Percentiles rank a stretch among this genome's conserved stretches.
These are phyloP conservation scores for Penicillium cosmopolitanum DNA, from an alignment of 495 filamentous ascomycete species.

Conservation along the genomic window DNA sequence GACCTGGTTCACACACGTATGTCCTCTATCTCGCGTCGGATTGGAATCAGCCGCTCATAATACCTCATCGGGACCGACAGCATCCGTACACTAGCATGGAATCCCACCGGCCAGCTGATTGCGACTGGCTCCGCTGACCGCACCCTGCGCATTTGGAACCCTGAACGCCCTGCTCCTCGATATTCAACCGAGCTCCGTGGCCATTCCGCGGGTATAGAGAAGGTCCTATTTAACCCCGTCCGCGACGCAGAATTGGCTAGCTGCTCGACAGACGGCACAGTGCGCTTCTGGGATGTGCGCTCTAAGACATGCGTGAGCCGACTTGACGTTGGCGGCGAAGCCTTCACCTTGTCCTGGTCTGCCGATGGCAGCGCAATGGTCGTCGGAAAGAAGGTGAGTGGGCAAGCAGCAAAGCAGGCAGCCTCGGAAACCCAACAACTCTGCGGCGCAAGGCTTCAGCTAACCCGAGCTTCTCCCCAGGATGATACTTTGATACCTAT, in stretches of 20 bases:
- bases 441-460: neutral
- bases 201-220: constrained; percentile 76
- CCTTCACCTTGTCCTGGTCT: constrained; percentile 83
- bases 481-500: constrained; percentile 73
- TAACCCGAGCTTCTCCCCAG: constrained; percentile 40
- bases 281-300: constrained; percentile 92
- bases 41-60: constrained; percentile 10
- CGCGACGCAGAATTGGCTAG: constrained; percentile 89
- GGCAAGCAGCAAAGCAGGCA: too few species aligned
- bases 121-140: constrained; percentile 84
- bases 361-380: constrained; percentile 83
- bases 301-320: constrained; percentile 78
- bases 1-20: constrained; percentile 57
- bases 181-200: constrained; percentile 88
- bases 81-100: constrained; percentile 84
- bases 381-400: constrained; percentile 78
- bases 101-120: constrained; percentile 80
- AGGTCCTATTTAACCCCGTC: constrained; percentile 85
- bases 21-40: constrained; percentile 17
- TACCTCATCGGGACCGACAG: constrained; percentile 27
- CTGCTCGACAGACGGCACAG: constrained; percentile 79
- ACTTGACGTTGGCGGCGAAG: constrained; percentile 78
- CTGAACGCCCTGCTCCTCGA: constrained; percentile 76
- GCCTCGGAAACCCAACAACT: neutral
- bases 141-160: constrained; percentile 89